phyloP scores from a whole-genome alignment of 257 asterid genomes.

The Pogostemon cablin region DNA sequence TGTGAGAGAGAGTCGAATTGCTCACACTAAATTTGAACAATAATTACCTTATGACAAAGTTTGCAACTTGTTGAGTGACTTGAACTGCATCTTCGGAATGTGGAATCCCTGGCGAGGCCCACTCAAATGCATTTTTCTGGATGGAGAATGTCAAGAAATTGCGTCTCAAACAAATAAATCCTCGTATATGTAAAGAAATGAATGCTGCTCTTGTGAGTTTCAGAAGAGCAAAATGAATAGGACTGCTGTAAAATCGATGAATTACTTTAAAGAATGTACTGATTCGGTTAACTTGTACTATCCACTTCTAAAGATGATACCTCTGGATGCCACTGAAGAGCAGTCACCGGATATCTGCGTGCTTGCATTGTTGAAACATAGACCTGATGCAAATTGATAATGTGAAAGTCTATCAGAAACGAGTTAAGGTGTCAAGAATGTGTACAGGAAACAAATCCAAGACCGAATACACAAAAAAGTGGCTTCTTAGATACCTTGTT shows the following conservation, averaged over 20 bases:
- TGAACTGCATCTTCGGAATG: slow-evolving; percentile 86
- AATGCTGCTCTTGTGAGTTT: too few relatives aligned
- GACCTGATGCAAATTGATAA: slow-evolving; percentile 46
- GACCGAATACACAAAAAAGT: slow-evolving; percentile 5
- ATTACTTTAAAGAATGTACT: neutral
- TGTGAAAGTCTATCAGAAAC: neutral
- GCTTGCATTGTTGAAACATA: slow-evolving; percentile 78
- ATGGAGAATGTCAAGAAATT: neutral
- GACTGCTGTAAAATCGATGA: neutral
- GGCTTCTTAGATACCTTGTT: slow-evolving; percentile 51
- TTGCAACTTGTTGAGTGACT: slow-evolving; percentile 84
- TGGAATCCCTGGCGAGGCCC: slow-evolving; percentile 78
- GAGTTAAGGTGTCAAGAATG: slow-evolving; percentile 12
- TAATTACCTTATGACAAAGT: slow-evolving; percentile 62
- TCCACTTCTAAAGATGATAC: slow-evolving; percentile 35
- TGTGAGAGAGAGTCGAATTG: neutral
- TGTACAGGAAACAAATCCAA: neutral
- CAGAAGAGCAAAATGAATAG: neutral
- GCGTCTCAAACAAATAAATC: neutral
- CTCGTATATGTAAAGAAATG: too few relatives aligned
- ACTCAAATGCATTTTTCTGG: slow-evolving; percentile 86
- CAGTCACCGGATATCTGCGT: slow-evolving; percentile 68
- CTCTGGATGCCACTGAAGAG: slow-evolving; percentile 91
- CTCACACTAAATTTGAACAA: slow-evolving; percentile 1
- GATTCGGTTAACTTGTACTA: neutral